Base-by-base conservation (phyloP, 352 stramenopile genomes). In the Globisporangium apiculatum region DNA sequence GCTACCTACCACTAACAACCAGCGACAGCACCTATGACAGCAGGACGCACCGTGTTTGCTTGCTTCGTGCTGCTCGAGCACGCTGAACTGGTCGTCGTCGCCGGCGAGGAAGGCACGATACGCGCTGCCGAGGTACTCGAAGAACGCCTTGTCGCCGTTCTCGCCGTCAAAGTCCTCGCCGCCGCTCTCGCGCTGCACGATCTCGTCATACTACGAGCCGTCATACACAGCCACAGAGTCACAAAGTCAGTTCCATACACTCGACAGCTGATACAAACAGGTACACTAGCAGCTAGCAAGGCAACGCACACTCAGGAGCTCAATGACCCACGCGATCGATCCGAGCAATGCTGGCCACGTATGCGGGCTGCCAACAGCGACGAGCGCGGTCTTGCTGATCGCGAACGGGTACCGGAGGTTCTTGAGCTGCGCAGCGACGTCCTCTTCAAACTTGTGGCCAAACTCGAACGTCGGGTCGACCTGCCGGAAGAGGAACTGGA, bases 271-370 rank as follows among this genome's bases (percentile, higher is more conserved):
- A 31, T 31, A 31, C 1, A 31, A 31, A 31, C 24, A 31, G 24
- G 24, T 31, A 31, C 24, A 31, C 24, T 31, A 31, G 24, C 24
- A 31, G 24, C 24, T 31, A 31, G 7, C 47, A 60, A n/a, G 18
- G n/a, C 48, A 42, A 85, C 76, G 48, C 72, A 94, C 83, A 57
- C 52, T 85, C 40, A 99, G 73, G 12, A 98, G 79, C 64, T 99
- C 97, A 48, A 99, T 89, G 17, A 99, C 67, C 97, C 97, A 99
- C 10, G 92, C 89, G 36, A 99, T 92, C 5, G 91, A 92, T 4
- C 94, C 95, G 51, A 99, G 82, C 24, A 99, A 76, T 52, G 83
- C 80, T 2, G 96, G 96, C 96, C 96, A 99, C 56, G 95, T 98
- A 65, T 99, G 94, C 6, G 95, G 91, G 57, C 84, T 97, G 8